A percentile compares a stretch with the other conserved stretches of the same genome.
These are phyloP conservation scores for Halenospora varia DNA, from an alignment of 495 filamentous ascomycete genomes.

Conservation along the genomic window DNA sequence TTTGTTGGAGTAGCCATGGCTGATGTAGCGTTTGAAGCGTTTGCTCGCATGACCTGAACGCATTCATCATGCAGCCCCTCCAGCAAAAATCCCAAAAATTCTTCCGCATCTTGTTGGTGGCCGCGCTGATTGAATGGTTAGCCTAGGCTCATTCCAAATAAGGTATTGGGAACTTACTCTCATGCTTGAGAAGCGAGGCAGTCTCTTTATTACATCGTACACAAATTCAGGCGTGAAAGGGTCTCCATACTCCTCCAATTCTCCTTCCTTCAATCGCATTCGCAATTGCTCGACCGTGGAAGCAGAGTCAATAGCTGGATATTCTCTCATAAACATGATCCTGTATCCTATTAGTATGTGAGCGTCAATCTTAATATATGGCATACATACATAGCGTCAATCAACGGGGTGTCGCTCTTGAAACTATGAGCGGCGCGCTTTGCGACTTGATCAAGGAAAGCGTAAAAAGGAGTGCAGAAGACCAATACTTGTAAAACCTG, in stretches of 20 bases:
- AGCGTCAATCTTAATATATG: not conserved
- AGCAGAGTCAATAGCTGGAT: conserved; percentile 77
- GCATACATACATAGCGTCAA: conserved; percentile 89
- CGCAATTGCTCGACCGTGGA: conserved; percentile 68
- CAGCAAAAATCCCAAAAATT: conserved; percentile 91
- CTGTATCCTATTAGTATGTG: conserved; percentile 44
- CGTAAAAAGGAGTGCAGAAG: conserved; percentile 90
- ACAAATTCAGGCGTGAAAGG: conserved; percentile 92
- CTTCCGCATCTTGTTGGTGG: conserved; percentile 97
- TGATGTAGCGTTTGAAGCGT: conserved; percentile 33
- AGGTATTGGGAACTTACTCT: conserved; percentile 35
- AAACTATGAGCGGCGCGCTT: conserved; percentile 84
- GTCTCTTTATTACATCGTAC: conserved; percentile 82
- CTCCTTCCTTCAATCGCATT: conserved; percentile 68
- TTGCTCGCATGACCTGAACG: conserved; percentile 63
- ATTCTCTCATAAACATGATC: conserved; percentile 96
- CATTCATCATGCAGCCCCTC: conserved; percentile 95
- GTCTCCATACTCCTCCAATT: conserved; percentile 88
- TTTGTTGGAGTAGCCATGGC: conserved; percentile 37
- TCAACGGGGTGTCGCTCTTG: conserved; percentile 87
- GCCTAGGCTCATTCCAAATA: not conserved
- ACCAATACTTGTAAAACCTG: conserved; percentile 91
- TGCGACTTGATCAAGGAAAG: conserved; percentile 84
- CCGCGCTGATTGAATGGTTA: conserved; percentile 50
- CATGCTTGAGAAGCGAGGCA: conserved; percentile 90